Evolutionary conservation across 805 yeast genomes (phyloP).

Genomic region (Suhomyces emberorum): DNA sequence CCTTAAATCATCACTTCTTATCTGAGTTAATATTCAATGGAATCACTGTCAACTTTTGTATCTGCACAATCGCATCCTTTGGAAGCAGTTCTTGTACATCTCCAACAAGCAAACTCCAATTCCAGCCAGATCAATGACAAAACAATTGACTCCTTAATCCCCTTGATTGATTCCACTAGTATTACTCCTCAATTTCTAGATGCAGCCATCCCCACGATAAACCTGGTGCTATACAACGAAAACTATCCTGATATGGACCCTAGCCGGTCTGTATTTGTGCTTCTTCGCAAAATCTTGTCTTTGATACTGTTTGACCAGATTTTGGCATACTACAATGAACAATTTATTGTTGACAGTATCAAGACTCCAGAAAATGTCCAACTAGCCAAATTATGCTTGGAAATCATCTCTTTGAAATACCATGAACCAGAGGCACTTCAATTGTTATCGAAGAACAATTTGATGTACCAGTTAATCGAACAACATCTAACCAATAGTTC

Average conservation of each 20-base stretch:
- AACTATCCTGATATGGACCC: conserved; percentile 15
- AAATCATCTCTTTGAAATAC: conserved; percentile 3
- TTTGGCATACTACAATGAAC: conserved; percentile 13
- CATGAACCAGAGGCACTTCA: conserved; percentile 2
- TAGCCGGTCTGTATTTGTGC: conserved; percentile 8
- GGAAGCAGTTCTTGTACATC: conserved; percentile 1
- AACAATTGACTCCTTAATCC: conserved; percentile 3
- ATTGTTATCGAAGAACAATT: conserved; percentile 1
- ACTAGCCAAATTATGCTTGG: conserved; percentile 2
- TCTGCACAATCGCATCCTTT: too few relatives aligned
- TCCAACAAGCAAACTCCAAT: background rate
- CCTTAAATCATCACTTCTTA: too few relatives aligned
- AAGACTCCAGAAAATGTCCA: background rate
- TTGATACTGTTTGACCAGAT: conserved; percentile 13
- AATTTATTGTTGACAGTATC: conserved; percentile 4
- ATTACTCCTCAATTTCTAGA: background rate
- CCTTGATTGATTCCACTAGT: background rate
- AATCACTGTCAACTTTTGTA: too few relatives aligned
- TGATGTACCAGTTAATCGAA: conserved; percentile 1
- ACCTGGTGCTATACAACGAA: background rate
- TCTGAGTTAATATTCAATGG: too few relatives aligned
- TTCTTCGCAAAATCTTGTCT: conserved; percentile 14
- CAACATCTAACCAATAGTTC: conserved; percentile 4
- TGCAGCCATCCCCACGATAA: conserved; percentile 5
- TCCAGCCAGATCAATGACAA: background rate